Base-by-base conservation (phyloP, 768 basidiomycete species). In the Tricholoma sp. region DNA sequence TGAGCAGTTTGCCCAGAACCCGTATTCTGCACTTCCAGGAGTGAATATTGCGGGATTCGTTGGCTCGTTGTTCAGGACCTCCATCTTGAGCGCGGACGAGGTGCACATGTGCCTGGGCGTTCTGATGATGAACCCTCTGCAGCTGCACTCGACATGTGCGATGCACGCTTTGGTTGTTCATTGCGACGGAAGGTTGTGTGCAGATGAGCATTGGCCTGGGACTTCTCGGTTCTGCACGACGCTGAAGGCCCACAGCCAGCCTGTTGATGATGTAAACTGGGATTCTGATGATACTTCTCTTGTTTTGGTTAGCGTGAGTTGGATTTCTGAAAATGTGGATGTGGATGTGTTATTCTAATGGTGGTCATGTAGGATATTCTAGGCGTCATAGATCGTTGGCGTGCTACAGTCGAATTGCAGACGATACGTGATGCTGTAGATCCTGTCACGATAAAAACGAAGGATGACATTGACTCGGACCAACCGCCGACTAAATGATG, bases 141-240 rank as follows among this genome's bases (percentile, higher is more conserved):
- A 60, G 37, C 61, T 70, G 36, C 61, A 70, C 17, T 65, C 65
- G 13, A 47, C 75, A 42, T 66, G 67, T 42, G 74, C 71, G 3
- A 70, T 70, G 58, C 74, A 73, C 17, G 73, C 73, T 0, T 28
- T 74, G 28, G 36, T 74, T 32, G 48, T 63, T 24, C 69, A 69
- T 50, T 65, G 70, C 49, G 68, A 71, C 49, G 63, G 68, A 48
- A 66, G 64, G 58, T 50, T 75, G 31, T 71, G 72, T 63, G 68
- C 67, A 49, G 57, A 41, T 18, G 63, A 61, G 24, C 59, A 65
- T 52, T 54, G 62, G 37, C 44, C 52, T 7, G 36, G 55, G 24
- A 50, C 71, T 10, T 57, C 56, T 33, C 37, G 48, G 3, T 70
- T 72, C 55, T 61, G 52, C 42, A 44, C 54, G 13, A 33, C 10